Base-by-base conservation (phyloP, 139 green algal species). In the Volvox reticuliferus region DNA sequence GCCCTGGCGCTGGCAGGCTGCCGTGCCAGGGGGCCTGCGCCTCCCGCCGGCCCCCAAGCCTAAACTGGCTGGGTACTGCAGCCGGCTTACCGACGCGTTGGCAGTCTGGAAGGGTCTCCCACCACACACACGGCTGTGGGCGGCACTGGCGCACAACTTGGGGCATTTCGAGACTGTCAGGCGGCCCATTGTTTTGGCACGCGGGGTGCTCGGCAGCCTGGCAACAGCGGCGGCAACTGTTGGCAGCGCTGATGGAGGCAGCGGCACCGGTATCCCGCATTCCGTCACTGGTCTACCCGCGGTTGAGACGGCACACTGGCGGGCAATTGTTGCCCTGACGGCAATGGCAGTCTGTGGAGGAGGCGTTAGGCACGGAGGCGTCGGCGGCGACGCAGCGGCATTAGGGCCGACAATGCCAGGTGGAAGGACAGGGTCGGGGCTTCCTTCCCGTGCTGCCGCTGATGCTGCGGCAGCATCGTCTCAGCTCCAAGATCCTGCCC, bases 271-370 rank as follows among this genome's bases (percentile, higher is more conserved):
- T 73, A 2, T 73, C 2, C 6, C 65, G 65, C 65, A 73, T 24
- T 73, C 89, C 28, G 86, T 89, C 24, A 89, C 88, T 0, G 85
- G 91, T 0, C 79, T 94, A 22, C 83, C 88, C 14, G 78, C 80
- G 30, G 85, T 91, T 26, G 89, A 94, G 83, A 62, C 84, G 35
- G 92, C 92, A 22, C 92, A 94, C n/a, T 94, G 92, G 92, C 84
- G 92, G 1, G 92, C 78, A 24, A 16, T 84, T 12, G 35, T 76
- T 67, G 33, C 80, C 6, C 55, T 92, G 89, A 62, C 82, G 26
- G 61, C 55, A 32, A 30, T 63, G 69, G 85, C 85, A 26, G 69
- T 89, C 62, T 77, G 81, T 79, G 80, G 63, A 22, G 80, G 44
- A 22, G 80, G 44, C 50, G 85, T 71, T 78, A 65, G 68, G 89